Percentiles rank a stretch among this genome's conserved stretches.
Conservation (phyloP, 129 eudicot genomes). For the Rutidosis leptorrhynchoides region DNA sequence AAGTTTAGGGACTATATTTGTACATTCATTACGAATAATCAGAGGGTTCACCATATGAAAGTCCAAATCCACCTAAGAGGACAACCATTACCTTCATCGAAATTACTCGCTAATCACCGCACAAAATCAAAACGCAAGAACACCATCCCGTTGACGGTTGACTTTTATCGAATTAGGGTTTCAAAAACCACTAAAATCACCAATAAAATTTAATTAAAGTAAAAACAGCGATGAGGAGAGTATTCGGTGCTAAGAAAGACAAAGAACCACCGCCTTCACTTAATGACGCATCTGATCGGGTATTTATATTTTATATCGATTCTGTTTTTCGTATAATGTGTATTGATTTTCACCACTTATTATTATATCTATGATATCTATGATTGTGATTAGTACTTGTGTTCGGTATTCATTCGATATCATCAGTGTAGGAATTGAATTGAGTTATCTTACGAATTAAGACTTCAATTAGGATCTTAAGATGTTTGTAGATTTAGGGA, state of each 20-base stretch:
- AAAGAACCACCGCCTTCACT: slow-evolving; percentile 88
- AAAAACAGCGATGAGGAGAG: slow-evolving; percentile 61
- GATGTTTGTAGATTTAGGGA: slow-evolving; percentile 5
- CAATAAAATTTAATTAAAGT: neutral
- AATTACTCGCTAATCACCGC: slow-evolving; percentile 14
- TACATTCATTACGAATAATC: neutral
- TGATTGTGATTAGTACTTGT: neutral
- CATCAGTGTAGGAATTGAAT: slow-evolving; percentile 3
- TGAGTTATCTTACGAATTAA: neutral
- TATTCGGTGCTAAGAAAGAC: slow-evolving; percentile 78
- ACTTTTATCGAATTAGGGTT: slow-evolving; percentile 19
- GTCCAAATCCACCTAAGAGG: slow-evolving; percentile 1
- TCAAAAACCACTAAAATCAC: slow-evolving; percentile 25
- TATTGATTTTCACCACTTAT: slow-evolving; percentile 8
- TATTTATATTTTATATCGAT: slow-evolving; percentile 13
- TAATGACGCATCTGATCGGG: slow-evolving; percentile 77
- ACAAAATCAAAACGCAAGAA: slow-evolving; percentile 6
- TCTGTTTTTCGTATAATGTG: neutral
- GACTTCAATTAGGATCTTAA: slow-evolving; percentile 10
- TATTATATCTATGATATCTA: slow-evolving; percentile 4
- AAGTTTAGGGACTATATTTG: slow-evolving; percentile 13
- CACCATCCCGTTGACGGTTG: slow-evolving; percentile 22
- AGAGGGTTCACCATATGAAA: slow-evolving; percentile 24
- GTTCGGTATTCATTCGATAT: neutral
- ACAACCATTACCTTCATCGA: slow-evolving; percentile 12